phyloP scores from a whole-genome alignment of 495 filamentous ascomycete species.

The Xylaria sp. region DNA sequence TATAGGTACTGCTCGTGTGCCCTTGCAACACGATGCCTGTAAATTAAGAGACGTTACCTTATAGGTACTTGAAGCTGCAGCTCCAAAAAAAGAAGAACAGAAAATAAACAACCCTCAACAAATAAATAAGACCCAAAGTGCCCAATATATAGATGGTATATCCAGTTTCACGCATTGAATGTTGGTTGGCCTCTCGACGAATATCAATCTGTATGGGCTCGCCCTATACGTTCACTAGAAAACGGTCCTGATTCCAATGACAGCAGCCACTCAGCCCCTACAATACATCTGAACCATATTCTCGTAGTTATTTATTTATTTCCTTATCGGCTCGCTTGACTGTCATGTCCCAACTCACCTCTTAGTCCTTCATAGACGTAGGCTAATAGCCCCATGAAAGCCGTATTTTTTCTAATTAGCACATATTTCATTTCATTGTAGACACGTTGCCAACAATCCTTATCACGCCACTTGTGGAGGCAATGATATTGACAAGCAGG shows the following conservation, averaged over 20 bases:
- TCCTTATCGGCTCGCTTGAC: too few species aligned
- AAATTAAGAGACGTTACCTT: too few species aligned
- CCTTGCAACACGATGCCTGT: too few species aligned
- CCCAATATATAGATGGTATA: background rate
- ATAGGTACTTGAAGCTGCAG: too few species aligned
- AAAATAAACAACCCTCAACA: background rate
- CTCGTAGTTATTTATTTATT: too few species aligned
- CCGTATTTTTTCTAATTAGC: background rate
- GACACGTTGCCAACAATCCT: background rate
- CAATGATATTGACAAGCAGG: background rate
- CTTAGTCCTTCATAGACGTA: background rate
- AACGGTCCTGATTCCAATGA: too few species aligned
- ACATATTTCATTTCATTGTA: background rate
- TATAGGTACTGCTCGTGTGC: too few species aligned
- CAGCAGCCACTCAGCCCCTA: too few species aligned
- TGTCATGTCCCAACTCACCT: background rate
- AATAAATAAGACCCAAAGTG: too few species aligned
- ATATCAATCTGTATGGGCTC: background rate
- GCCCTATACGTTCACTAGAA: too few species aligned
- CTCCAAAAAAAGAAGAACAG: background rate
- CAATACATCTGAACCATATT: too few species aligned
- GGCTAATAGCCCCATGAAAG: background rate
- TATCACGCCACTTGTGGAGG: background rate
- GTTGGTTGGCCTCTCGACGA: background rate
- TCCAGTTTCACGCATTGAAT: background rate